Conservation (phyloP, 129 eudicot species). For the Artemisia tridentata region DNA sequence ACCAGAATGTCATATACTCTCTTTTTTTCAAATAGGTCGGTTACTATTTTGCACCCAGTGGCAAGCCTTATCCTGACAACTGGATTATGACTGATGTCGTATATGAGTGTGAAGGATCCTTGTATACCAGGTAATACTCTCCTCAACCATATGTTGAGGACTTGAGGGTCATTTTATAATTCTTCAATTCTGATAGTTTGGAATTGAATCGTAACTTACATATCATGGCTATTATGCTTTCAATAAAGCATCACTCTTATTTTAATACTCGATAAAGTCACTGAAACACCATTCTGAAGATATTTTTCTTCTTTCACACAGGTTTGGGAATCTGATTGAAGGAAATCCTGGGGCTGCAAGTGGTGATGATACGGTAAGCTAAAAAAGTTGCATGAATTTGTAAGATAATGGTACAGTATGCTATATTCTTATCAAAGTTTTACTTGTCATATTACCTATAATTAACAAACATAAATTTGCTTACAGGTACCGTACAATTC, state of each 20-base stretch:
- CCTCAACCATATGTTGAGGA: slow-evolving; percentile 5
- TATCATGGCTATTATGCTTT: not conserved
- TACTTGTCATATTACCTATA: slow-evolving; percentile 9
- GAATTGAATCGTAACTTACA: not conserved
- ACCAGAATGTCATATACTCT: slow-evolving; percentile 9
- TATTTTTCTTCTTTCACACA: slow-evolving; percentile 22
- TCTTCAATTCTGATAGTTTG: slow-evolving; percentile 1
- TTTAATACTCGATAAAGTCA: not conserved
- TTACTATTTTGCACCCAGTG: slow-evolving; percentile 95
- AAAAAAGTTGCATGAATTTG: slow-evolving; percentile 15
- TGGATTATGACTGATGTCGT: slow-evolving; percentile 92
- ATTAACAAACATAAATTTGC: slow-evolving; percentile 14
- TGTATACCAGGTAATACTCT: slow-evolving; percentile 67
- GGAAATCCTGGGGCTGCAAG: slow-evolving; percentile 82
- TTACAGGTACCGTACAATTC: slow-evolving; percentile 87
- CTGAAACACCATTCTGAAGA: not conserved
- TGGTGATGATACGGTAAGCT: slow-evolving; percentile 92
- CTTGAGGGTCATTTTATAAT: not conserved
- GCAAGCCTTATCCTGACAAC: slow-evolving; percentile 97
- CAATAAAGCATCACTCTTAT: not conserved
- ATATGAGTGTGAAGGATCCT: slow-evolving; percentile 85
- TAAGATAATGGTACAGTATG: not conserved
- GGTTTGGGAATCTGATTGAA: slow-evolving; percentile 87
- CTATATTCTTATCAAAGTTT: not conserved
- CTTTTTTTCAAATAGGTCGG: slow-evolving; percentile 61